Evolutionary conservation across 2,329 filamentous ascomycete genomes (phyloP).

Genomic region (Pseudogymnoascus sp.): DNA sequence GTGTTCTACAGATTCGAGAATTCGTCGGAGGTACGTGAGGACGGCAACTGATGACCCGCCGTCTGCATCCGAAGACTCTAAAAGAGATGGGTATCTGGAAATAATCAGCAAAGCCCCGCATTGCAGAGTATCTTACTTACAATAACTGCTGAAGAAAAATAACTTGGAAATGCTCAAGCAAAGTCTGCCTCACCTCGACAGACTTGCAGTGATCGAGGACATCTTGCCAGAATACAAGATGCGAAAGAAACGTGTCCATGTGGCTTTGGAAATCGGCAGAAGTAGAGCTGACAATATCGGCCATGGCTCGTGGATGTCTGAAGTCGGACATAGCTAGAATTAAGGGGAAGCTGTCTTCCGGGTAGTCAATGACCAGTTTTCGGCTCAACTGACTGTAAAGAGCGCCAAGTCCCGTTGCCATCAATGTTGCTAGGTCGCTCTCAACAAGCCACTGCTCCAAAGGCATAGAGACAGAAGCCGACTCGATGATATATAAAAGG

Average conservation of each 20-base stretch:
- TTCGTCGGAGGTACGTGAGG: conserved; percentile 82
- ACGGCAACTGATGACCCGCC: conserved; percentile 95
- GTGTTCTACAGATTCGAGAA: conserved; percentile 85
- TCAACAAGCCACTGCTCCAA: conserved; percentile 96
- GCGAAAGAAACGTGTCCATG: conserved; percentile 87
- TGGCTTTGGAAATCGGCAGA: conserved; percentile 74
- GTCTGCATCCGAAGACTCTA: conserved; percentile 95
- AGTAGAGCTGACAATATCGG: conserved; percentile 67
- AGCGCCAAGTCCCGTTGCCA: conserved; percentile 91
- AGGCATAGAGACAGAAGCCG: conserved; percentile 71
- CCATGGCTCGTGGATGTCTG: conserved; percentile 60
- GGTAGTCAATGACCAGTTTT: conserved; percentile 74
- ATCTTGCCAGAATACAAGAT: conserved; percentile 96
- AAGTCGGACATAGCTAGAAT: conserved; percentile 89
- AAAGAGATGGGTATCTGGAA: conserved; percentile 77
- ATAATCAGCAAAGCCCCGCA: conserved; percentile 15
- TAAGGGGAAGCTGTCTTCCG: conserved; percentile 67
- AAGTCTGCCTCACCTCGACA: conserved; percentile 80
- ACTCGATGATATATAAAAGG: conserved; percentile 90
- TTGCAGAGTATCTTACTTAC: conserved; percentile 42
- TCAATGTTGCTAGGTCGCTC: conserved; percentile 89
- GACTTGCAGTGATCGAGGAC: conserved; percentile 93
- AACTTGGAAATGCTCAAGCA: conserved; percentile 95
- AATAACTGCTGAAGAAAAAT: conserved; percentile 91
- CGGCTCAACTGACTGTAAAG: conserved; percentile 60